These are phyloP conservation scores for Fonsecaea erecta DNA, from an alignment of 2,329 filamentous ascomycete species.

Conservation along the genomic window DNA sequence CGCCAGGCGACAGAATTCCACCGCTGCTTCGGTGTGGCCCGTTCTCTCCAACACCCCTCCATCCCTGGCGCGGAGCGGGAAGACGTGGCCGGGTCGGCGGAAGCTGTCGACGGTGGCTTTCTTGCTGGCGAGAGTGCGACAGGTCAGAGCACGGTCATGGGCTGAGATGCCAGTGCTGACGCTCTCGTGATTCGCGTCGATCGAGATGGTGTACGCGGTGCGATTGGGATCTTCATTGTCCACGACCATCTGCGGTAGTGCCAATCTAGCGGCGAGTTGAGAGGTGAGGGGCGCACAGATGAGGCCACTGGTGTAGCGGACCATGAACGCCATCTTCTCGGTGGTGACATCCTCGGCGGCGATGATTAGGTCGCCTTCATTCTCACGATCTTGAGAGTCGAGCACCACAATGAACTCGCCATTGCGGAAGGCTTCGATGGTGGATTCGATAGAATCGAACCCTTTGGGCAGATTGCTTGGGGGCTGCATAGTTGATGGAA, in stretches of 20 bases:
- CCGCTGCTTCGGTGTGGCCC: conserved; percentile 91
- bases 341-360: conserved; percentile 82
- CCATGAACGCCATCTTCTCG: conserved; percentile 93
- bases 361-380: conserved; percentile 97
- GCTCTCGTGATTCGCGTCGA: conserved; percentile 74
- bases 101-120: conserved; percentile 64
- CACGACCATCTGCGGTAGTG: conserved; percentile 86
- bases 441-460: conserved; percentile 42
- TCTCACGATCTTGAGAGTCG: conserved; percentile 89
- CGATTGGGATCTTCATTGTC: conserved; percentile 76
- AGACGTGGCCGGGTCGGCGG: conserved; percentile 83
- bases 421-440: conserved; percentile 42
- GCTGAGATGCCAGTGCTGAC: conserved; percentile 91
- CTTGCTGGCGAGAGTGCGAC: conserved; percentile 74
- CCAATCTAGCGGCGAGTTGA: conserved; percentile 69
- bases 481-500: conserved; percentile 20
- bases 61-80: conserved; percentile 77
- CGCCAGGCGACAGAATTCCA: conserved; percentile 85
- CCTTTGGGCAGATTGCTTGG: conserved; percentile 22
- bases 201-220: conserved; percentile 90
- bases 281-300: conserved; percentile 85
- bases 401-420: conserved; percentile 96
- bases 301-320: conserved; percentile 85
- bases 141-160: conserved; percentile 81
- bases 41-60: conserved; percentile 79